Evolutionary conservation across 2,329 filamentous ascomycete species (phyloP), one percentile per base, ranked within the genome.

Genomic region (Colletotrichum cereale): DNA sequence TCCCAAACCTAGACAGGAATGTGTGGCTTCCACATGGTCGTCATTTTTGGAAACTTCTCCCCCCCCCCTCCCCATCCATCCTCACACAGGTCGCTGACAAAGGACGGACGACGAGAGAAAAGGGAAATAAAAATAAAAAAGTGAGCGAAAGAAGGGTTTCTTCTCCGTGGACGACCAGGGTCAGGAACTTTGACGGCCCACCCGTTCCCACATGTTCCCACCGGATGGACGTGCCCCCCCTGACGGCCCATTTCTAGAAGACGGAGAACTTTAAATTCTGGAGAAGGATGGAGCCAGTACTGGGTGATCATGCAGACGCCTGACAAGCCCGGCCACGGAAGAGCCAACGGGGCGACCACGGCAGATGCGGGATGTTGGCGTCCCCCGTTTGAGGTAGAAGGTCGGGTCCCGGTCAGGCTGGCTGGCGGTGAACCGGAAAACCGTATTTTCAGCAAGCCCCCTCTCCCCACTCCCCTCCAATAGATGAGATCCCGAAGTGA

Each of bases 21-120:
- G 29, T 68, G 64, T 62, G 60, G 72, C 64, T 72, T 72, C 69
- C 72, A 69, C 72, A 73, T 73, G 69, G 72, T 68, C 60, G 52
- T 72, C 70, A 66, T 71, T 72, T 71, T 71, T 71, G 70, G 55
- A 62, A 72, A 40, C 52, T 36, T 47, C 65, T 60, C 68, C 65
- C 67, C 64, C 65, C 52, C 44, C 53, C 65, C 63, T 71, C 65
- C 67, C 64, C 65, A n/a, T n/a, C 60, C 65, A 63, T 57, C 63
- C 64, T 63, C 65, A 55, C 68, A 68, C 64, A 58, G 18, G 6
- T 55, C 38, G 65, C 69, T 71, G 69, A 71, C 65, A 63, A 63
- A 63, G 58, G 57, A 52, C 64, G 12, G 58, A 48, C 65, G 24
- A 57, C 24, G 44, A 47, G 44, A 10, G 2, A 47, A 47, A 47